Evolutionary conservation across 192 early-diverging fungal species (phyloP), one percentile per base, ranked within the genome.

Genomic region (Coemansia sp.): DNA sequence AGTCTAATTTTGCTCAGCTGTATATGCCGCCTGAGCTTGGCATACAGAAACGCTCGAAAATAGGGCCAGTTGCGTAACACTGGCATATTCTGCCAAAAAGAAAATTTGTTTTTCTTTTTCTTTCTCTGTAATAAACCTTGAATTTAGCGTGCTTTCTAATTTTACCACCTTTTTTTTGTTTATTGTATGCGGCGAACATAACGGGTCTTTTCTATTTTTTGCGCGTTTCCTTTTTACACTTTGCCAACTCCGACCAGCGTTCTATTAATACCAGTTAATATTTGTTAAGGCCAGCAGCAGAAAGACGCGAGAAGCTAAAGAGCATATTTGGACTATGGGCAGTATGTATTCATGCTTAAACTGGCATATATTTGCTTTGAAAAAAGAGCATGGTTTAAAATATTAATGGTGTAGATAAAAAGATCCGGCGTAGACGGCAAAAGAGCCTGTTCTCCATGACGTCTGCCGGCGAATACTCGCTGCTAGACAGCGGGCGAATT

Each of bases 391-490:
- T 31, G n/a, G 30, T 31, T 31, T 31, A 31, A 31, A 31, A 6
- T 6, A 6, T 31, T 31, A 6, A 31, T 6, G 6, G 6, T 38
- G 48, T 65, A 65, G 69, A 56, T 31, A 76, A 78, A 51, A 70
- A 70, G 63, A 56, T 78, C 36, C 68, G 74, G 2, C 74, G 74
- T 21, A 70, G 61, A 46, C 57, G 74, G 43, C 74, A 78, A 45
- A 55, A 47, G 60, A 78, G 74, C 38, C 50, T 78, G 60, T 78
- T 78, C 44, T 78, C 74, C 28, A 78, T 78, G 74, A 69, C 63
- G n/a, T 41, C 66, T 0, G 68, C 68, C 10, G 59, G 56, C 35
- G 64, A 78, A 38, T 78, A 67, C 41, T 66, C 68, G 13, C 21
- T 78, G 55, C 60, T 78, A 39, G 74, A 67, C 50, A 67, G 74